Conservation (phyloP, 106 monocot genomes). For the Dendrobium nobile region DNA sequence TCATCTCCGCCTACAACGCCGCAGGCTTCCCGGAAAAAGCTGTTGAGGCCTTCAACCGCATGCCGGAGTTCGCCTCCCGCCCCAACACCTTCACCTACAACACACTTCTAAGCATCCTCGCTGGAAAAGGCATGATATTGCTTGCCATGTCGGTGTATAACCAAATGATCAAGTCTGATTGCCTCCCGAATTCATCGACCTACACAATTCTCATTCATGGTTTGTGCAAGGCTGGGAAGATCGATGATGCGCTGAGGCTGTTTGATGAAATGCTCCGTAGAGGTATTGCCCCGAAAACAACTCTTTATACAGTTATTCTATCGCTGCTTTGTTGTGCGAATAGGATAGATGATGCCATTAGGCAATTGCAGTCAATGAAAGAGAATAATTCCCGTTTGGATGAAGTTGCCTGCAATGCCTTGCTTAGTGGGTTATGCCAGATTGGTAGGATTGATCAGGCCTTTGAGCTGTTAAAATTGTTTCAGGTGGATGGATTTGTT, state of each 20-base stretch:
- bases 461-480: conserved; percentile 26
- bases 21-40: conserved; percentile 32
- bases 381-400: conserved; percentile 23
- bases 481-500: conserved; percentile 35
- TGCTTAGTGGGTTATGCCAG: conserved; percentile 58
- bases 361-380: conserved; percentile 44
- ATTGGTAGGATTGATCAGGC: conserved; percentile 48
- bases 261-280: conserved; percentile 77
- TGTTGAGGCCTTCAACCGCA: conserved; percentile 50
- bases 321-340: conserved; percentile 32
- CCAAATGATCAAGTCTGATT: conserved; percentile 53
- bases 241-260: conserved; percentile 42
- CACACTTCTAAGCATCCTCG: conserved; percentile 39
- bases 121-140: conserved; percentile 37
- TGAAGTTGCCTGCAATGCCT: conserved; percentile 22
- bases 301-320: conserved; percentile 51
- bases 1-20: conserved; percentile 40
- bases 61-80: conserved; percentile 45
- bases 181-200: conserved; percentile 48
- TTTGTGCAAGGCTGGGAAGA: conserved; percentile 43
- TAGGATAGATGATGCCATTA: conserved; percentile 37
- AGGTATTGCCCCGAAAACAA: conserved; percentile 35
- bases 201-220: conserved; percentile 58
- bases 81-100: conserved; percentile 70
- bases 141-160: conserved; percentile 64